Evolutionary conservation across 2,329 filamentous ascomycete species (phyloP).

Genomic region (Grosmannia huntii): DNA sequence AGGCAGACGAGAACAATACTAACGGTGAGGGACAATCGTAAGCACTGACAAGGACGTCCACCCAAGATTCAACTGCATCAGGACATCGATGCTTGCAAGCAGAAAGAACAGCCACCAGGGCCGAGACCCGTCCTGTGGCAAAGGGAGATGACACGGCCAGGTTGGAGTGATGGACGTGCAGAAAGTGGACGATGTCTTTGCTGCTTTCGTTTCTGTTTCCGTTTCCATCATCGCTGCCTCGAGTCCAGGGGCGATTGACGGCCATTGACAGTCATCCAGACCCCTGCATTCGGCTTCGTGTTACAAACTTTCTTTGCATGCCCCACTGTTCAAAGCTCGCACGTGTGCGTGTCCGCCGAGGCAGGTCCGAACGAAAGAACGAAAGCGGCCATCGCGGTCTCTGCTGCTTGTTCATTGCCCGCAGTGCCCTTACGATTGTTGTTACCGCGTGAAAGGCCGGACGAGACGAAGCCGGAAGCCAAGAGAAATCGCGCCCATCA

Average conservation of each 20-base stretch:
- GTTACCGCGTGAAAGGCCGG: background rate
- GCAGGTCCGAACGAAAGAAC: background rate
- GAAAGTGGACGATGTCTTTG: background rate
- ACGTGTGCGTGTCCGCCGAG: background rate
- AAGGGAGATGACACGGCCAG: too few relatives aligned
- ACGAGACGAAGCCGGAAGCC: background rate
- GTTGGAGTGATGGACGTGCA: background rate
- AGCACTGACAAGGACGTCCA: background rate
- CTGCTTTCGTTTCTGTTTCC: background rate
- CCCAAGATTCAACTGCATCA: background rate
- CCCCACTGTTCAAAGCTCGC: background rate
- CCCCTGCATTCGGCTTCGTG: background rate
- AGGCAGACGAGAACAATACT: conserved; percentile 13
- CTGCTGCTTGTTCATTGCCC: background rate
- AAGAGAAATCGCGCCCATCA: background rate
- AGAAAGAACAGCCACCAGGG: background rate
- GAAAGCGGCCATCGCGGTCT: background rate
- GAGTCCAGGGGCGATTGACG: background rate
- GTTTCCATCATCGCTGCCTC: background rate
- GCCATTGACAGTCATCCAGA: background rate
- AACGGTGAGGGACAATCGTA: conserved; percentile 10
- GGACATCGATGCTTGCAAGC: too few relatives aligned
- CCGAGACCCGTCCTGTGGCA: too few relatives aligned
- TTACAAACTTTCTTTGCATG: background rate
- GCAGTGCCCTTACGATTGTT: background rate